Evolutionary conservation across 768 basidiomycete species (phyloP), one percentile per base, ranked within the genome.

Genomic region (Mycena kentingensis): DNA sequence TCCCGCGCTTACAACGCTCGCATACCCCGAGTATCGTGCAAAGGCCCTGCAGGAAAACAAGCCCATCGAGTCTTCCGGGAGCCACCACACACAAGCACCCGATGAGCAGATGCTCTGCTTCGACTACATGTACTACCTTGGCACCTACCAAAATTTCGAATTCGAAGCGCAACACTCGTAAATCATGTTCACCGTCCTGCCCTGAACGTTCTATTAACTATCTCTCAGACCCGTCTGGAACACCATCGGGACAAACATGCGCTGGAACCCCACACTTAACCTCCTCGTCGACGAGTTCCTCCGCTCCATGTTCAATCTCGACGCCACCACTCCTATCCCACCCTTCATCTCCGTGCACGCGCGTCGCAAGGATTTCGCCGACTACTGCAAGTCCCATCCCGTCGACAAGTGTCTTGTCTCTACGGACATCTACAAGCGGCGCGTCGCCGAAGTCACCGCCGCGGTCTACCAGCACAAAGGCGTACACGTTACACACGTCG

Each of bases 281-380:
- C 45, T 43, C 3, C 38, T 71, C 18, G 63, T 66, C 10, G 42
- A 53, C 16, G 42, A 47, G 19, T 61, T 65, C 48, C 51, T 63
- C 15, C 49, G 55, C 26, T 46, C 56, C 10, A 57, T 63, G 5
- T 51, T 67, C 46, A 50, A 31, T 24, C 21, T 44, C 26, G 8
- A 5, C 16, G 16, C 13, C n/a, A 24, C n/a, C 16, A 13, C 31
- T 43, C 16, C 22, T 16, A 5, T 49, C n/a, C 26, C 25, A 32
- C 50, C 67, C 63, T 73, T 59, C 50, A 70, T 73, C 50, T 55
- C 66, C 2, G 52, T 73, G 24, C 71, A 73, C 46, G 56, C 63
- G 18, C 66, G 71, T 2, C 63, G 62, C 15, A 64, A 60, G 18
- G 72, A 73, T 44, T 73, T 70, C 58, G 46, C 38, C 18, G 51